phyloP scores from a whole-genome alignment of 345 rosid genomes.

The Acer negundo region DNA sequence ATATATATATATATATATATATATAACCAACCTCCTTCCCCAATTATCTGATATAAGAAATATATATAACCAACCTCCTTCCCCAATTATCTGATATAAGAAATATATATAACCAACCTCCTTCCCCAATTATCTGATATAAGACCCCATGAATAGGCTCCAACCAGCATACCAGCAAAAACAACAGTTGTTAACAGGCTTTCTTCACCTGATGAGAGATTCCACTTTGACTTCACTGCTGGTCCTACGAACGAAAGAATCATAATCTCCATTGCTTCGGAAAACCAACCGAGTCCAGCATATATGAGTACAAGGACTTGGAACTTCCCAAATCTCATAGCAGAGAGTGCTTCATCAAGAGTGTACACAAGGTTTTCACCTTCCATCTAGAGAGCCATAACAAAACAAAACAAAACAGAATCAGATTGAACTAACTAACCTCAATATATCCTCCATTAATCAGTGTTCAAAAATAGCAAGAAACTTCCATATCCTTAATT shows the following conservation, averaged over 20 bases:
- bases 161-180: conserved; percentile 49
- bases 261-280: conserved; percentile 57
- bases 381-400: conserved; percentile 20
- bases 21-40: conserved; percentile 36
- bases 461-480: no score
- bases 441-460: no score
- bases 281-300: conserved; percentile 42
- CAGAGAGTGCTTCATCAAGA: conserved; percentile 42
- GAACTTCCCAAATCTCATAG: conserved; percentile 44
- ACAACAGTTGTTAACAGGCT: conserved; percentile 39
- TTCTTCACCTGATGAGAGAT: conserved; percentile 38
- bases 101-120: conserved; percentile 16
- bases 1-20: no score
- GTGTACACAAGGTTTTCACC: conserved; percentile 20
- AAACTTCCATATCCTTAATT: no score
- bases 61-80: conserved; percentile 31
- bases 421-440: background rate
- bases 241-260: conserved; percentile 51
- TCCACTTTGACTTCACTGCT: conserved; percentile 43
- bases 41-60: conserved; percentile 34
- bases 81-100: conserved; percentile 41
- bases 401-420: background rate
- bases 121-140: conserved; percentile 43
- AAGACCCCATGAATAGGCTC: conserved; percentile 54
- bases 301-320: conserved; percentile 39